Conservation (phyloP, 2,329 filamentous ascomycete species). For the Botrytis byssoidea region DNA sequence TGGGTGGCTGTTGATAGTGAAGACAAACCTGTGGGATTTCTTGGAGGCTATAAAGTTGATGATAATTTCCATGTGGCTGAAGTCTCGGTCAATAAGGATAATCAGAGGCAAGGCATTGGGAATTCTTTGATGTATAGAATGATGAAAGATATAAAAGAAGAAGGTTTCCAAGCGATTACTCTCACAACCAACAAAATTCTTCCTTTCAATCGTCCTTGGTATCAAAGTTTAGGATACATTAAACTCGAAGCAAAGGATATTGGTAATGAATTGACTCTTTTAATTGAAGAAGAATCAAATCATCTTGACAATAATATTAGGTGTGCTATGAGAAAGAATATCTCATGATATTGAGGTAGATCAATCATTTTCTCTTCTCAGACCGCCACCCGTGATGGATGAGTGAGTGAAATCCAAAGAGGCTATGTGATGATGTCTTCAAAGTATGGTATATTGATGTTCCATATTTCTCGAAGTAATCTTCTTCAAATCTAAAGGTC, state of each 20-base stretch:
- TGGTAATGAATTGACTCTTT: constrained; percentile 10
- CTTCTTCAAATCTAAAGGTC: not conserved
- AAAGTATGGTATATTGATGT: constrained; percentile 9
- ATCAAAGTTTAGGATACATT: constrained; percentile 34
- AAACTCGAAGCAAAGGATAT: constrained; percentile 31
- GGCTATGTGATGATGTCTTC: not conserved
- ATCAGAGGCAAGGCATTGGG: constrained; percentile 37
- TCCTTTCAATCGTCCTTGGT: constrained; percentile 38
- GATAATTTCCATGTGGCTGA: constrained; percentile 38
- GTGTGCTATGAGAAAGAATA: constrained; percentile 18
- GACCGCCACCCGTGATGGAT: not conserved
- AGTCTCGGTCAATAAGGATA: constrained; percentile 34
- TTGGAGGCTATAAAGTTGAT: constrained; percentile 33
- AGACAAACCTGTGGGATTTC: constrained; percentile 37
- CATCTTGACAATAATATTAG: not conserved
- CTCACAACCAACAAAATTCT: constrained; percentile 36
- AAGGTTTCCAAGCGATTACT: constrained; percentile 34
- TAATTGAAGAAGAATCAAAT: constrained; percentile 4
- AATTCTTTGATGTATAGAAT: constrained; percentile 35
- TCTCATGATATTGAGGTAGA: not conserved
- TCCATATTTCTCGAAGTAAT: constrained; percentile 4
- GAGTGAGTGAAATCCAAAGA: not conserved
- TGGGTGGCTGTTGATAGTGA: constrained; percentile 35
- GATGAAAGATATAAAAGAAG: constrained; percentile 31
- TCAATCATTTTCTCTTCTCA: not conserved